phyloP scores from a whole-genome alignment of 345 rosid species.

The Melastoma malabathricum region DNA sequence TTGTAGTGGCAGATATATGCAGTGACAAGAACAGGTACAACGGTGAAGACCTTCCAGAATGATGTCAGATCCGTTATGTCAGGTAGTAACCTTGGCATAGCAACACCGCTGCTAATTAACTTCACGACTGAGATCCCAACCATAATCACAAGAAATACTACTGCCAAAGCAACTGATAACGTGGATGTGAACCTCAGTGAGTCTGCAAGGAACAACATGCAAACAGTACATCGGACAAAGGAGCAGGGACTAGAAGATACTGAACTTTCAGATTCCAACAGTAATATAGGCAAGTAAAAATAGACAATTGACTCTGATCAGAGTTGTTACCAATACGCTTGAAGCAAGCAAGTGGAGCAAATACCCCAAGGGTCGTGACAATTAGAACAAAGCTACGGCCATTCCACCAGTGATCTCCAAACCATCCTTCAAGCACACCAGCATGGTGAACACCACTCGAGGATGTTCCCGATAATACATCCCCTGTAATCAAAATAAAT shows the following conservation, averaged over 20 bases:
- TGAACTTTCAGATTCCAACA: no score
- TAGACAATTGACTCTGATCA: background rate
- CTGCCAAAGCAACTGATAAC: slow-evolving; percentile 67
- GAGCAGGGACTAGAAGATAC: no score
- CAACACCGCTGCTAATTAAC: slow-evolving; percentile 41
- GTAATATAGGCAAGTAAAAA: background rate
- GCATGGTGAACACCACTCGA: slow-evolving; percentile 66
- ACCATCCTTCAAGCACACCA: slow-evolving; percentile 85
- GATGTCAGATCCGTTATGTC: slow-evolving; percentile 56
- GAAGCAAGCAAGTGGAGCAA: slow-evolving; percentile 71
- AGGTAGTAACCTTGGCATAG: slow-evolving; percentile 77
- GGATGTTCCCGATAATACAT: slow-evolving; percentile 58
- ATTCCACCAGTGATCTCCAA: slow-evolving; percentile 75
- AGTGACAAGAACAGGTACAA: slow-evolving; percentile 80
- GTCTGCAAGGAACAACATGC: slow-evolving; percentile 35
- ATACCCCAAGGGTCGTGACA: slow-evolving; percentile 42
- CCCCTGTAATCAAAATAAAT: slow-evolving; percentile 7
- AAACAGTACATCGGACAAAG: background rate
- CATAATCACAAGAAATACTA: slow-evolving; percentile 63
- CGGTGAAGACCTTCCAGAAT: slow-evolving; percentile 71
- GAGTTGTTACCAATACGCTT: slow-evolving; percentile 51
- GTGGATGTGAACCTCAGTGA: slow-evolving; percentile 85
- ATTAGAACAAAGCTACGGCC: slow-evolving; percentile 49
- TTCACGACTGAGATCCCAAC: slow-evolving; percentile 57
- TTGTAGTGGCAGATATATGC: slow-evolving; percentile 85